phyloP scores from a whole-genome alignment of 345 rosid genomes.

The Populus alba region DNA sequence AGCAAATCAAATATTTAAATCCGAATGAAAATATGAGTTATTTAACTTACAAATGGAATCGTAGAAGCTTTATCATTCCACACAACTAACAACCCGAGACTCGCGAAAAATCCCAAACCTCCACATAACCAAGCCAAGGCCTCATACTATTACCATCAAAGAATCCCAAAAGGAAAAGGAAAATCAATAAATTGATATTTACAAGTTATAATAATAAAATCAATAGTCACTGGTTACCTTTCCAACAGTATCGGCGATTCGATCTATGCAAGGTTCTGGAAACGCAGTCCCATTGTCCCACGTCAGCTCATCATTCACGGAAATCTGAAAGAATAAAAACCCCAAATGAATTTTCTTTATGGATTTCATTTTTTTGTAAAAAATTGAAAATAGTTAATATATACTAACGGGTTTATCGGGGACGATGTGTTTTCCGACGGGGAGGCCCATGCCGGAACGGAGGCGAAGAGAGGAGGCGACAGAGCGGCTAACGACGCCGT shows the following conservation, averaged over 20 bases:
- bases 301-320: conserved; percentile 80
- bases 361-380: background rate
- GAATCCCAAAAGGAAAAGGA: background rate
- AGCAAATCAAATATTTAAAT: too few species aligned
- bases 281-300: conserved; percentile 95
- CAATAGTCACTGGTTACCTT: conserved; percentile 41
- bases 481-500: conserved; percentile 71
- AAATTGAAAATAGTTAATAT: background rate
- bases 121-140: conserved; percentile 98
- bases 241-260: conserved; percentile 96
- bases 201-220: background rate
- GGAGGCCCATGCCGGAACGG: conserved; percentile 95
- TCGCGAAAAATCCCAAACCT: conserved; percentile 76
- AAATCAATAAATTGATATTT: background rate
- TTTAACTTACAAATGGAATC: conserved; percentile 70
- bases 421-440: conserved; percentile 92
- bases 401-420: conserved; percentile 82
- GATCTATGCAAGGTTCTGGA: conserved; percentile 96
- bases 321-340: conserved; percentile 39
- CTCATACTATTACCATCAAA: conserved; percentile 56
- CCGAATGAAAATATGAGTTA: background rate
- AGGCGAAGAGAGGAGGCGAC: conserved; percentile 71
- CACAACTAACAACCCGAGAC: conserved; percentile 66
- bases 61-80: conserved; percentile 93
- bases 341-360: background rate